Conservation (phyloP, 2,329 filamentous ascomycete species). For the Arachnopeziza araneosa region DNA sequence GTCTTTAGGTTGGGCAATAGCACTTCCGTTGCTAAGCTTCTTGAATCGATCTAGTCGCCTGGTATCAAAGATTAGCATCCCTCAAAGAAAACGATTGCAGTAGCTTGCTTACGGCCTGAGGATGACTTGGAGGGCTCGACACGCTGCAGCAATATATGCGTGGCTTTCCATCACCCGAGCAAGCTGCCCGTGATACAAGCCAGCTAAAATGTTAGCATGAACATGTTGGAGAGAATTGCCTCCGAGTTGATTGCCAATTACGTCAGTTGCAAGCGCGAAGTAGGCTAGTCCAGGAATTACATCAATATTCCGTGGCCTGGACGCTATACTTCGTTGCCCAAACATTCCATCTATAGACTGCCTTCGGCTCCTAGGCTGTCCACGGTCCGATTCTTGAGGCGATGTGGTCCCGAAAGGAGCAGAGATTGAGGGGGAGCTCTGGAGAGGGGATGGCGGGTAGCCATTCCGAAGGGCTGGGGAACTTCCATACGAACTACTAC, state of each 20-base stretch:
- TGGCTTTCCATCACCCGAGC: slow-evolving; percentile 83
- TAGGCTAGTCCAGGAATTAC: slow-evolving; percentile 86
- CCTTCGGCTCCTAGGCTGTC: slow-evolving; percentile 37
- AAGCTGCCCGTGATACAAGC: slow-evolving; percentile 83
- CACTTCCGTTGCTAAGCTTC: slow-evolving; percentile 27
- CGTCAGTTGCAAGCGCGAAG: slow-evolving; percentile 80
- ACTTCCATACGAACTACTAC: slow-evolving; percentile 10
- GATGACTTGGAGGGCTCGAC: slow-evolving; percentile 60
- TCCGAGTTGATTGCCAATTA: slow-evolving; percentile 77
- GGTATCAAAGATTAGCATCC: slow-evolving; percentile 2
- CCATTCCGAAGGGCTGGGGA: slow-evolving; percentile 41
- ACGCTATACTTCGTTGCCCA: neutral
- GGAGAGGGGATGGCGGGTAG: slow-evolving; percentile 45
- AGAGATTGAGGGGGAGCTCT: slow-evolving; percentile 46
- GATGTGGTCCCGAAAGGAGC: slow-evolving; percentile 43
- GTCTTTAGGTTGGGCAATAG: slow-evolving; percentile 33
- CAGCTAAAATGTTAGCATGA: slow-evolving; percentile 78
- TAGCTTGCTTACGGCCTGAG: slow-evolving; percentile 51
- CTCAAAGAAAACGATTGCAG: neutral
- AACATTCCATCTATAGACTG: slow-evolving; percentile 42
- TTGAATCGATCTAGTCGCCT: slow-evolving; percentile 34
- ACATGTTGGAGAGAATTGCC: slow-evolving; percentile 78
- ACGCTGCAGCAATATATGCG: slow-evolving; percentile 52
- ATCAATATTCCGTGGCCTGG: slow-evolving; percentile 61
- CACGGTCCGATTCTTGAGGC: slow-evolving; percentile 45